A percentile compares a stretch with the other conserved stretches of the same genome.
Conservation (phyloP, 768 basidiomycete genomes). For the Asterophora lycoperdoides region DNA sequence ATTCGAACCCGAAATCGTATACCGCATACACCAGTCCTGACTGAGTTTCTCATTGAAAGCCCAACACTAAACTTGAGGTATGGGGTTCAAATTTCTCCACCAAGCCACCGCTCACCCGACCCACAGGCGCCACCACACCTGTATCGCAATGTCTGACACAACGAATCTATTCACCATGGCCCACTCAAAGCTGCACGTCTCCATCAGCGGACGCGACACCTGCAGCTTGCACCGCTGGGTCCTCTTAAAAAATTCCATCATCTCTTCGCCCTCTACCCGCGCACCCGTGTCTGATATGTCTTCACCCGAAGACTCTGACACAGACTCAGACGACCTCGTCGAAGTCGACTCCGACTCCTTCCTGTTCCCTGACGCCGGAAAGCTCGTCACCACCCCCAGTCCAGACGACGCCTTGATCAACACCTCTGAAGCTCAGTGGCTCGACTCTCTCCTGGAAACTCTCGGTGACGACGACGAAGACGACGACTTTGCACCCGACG, state of each 20-base stretch:
- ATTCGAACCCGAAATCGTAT: slow-evolving; percentile 83
- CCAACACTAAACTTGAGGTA: neutral
- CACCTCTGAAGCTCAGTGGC: slow-evolving; percentile 73
- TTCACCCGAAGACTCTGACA: slow-evolving; percentile 32
- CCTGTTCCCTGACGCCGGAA: slow-evolving; percentile 76
- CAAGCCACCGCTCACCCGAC: neutral
- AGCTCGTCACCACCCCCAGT: slow-evolving; percentile 38
- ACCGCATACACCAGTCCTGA: slow-evolving; percentile 70
- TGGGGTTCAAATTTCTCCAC: neutral
- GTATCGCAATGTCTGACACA: slow-evolving; percentile 32
- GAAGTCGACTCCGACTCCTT: slow-evolving; percentile 52
- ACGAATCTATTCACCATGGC: slow-evolving; percentile 57
- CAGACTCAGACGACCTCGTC: slow-evolving; percentile 42
- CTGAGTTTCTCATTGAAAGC: neutral
- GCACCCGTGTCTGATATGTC: slow-evolving; percentile 27
- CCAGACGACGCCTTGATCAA: slow-evolving; percentile 25
- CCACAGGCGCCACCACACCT: slow-evolving; percentile 11
- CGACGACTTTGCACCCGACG: slow-evolving; percentile 44
- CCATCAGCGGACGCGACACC: slow-evolving; percentile 56
- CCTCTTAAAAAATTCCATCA: slow-evolving; percentile 79
- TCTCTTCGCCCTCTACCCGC: slow-evolving; percentile 44
- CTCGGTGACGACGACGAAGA: slow-evolving; percentile 66
- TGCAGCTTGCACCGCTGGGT: slow-evolving; percentile 85
- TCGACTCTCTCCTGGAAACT: slow-evolving; percentile 74
- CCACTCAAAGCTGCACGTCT: slow-evolving; percentile 69